A percentile compares a stretch with the other conserved stretches of the same genome.
Evolutionary conservation across 1,284 basidiomycete genomes (phyloP).

Genomic region (Meira nashicola): DNA sequence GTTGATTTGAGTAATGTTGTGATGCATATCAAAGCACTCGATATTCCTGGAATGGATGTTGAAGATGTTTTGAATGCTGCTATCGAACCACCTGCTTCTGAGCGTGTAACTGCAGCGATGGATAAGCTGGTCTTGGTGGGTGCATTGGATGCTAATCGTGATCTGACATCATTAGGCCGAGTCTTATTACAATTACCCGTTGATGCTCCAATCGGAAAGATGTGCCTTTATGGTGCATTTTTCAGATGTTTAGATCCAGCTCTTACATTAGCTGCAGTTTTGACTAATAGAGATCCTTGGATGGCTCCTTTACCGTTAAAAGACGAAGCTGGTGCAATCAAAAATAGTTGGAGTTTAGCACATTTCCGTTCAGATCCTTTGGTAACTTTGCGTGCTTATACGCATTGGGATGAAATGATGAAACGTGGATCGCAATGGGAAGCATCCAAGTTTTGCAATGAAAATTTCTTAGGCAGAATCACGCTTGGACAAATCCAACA

Average conservation of each 20-base stretch:
- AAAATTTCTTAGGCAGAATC: conserved; percentile 83
- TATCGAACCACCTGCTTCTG: conserved; percentile 82
- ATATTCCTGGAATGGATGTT: conserved; percentile 79
- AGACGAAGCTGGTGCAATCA: conserved; percentile 61
- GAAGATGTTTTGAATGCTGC: conserved; percentile 79
- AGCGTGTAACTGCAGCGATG: conserved; percentile 76
- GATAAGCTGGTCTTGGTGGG: conserved; percentile 77
- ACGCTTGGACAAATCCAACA: conserved; percentile 78
- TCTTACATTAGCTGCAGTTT: conserved; percentile 79
- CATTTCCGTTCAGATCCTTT: conserved; percentile 82
- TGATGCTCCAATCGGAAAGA: conserved; percentile 81
- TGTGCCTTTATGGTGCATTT: conserved; percentile 85
- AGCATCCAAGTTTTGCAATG: conserved; percentile 71
- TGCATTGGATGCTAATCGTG: conserved; percentile 72
- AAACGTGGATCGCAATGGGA: conserved; percentile 26
- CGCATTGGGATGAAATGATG: conserved; percentile 62
- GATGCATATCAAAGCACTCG: conserved; percentile 92
- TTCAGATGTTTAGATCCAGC: conserved; percentile 89
- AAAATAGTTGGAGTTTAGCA: conserved; percentile 73
- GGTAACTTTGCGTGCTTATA: conserved; percentile 74
- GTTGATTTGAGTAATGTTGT: conserved; percentile 51
- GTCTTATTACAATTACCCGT: conserved; percentile 85
- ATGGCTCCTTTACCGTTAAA: conserved; percentile 64
- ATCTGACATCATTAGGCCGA: conserved; percentile 78
- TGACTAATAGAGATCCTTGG: conserved; percentile 88